Evolutionary conservation across 202 grass and related monocot species (phyloP), one percentile per base, ranked within the genome.

Genomic region (Digitaria exilis): DNA sequence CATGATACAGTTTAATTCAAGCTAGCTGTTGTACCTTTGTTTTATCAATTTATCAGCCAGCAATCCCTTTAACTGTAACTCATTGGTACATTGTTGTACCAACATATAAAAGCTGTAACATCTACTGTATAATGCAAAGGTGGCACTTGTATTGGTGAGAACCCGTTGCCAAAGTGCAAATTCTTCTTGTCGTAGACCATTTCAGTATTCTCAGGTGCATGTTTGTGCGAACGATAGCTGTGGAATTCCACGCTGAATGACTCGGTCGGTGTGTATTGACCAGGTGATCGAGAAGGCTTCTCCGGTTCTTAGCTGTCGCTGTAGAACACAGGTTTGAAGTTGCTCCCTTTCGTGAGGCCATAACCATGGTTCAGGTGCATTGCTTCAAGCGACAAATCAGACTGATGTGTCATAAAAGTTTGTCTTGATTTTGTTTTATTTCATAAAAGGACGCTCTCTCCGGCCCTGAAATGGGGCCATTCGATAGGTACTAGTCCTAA

Each of bases 1-100:
- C 79, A 68, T 82, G 79, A 74, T 56, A 24, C 68, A 87, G 43
- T 80, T 80, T 87, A 83, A 65, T 84, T 90, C 83, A 69, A 80
- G 44, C 35, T 80, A 70, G 88, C 69, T 75, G 75, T 56, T 86
- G 57, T 80, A 54, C 34, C 52, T 42, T 69, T 42, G 21, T 56
- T 87, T 79, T 62, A 82, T 51, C 56, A 73, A 84, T 84, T 80
- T 70, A 74, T 63, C 54, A 41, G 52, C 28, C 62, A 84, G 69
- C 54, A 14, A 30, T 69, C 80, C 35, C 62, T 75, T 75, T 76
- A 19, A 29, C 65, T 86, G 67, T 69, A 83, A 63, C 51, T 81
- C 62, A 31, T 37, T 60, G 80, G 68, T 48, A 70, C 70, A 84
- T 41, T 79, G 42, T 74, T 79, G 79, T 79, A 79, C 73, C 52